phyloP scores from a whole-genome alignment of 768 basidiomycete species.

The Baorangia bicolor region DNA sequence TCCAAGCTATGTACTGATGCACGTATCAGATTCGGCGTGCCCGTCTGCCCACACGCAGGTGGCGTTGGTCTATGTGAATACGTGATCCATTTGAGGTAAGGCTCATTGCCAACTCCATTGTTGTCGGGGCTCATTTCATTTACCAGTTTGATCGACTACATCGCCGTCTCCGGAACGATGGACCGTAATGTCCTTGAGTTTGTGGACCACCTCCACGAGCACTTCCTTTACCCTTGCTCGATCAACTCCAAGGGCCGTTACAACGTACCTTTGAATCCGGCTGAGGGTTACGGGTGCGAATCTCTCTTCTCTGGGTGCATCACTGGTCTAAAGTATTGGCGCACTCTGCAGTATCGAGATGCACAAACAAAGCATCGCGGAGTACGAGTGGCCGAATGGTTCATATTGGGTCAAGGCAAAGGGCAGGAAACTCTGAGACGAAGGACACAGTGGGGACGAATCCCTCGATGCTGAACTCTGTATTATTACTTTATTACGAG shows the following conservation, averaged over 20 bases:
- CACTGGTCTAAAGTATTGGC: not conserved
- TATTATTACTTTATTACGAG: not conserved
- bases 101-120: not conserved
- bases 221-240: conserved; percentile 85
- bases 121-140: conserved; percentile 2
- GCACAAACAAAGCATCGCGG: conserved; percentile 73
- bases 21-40: conserved; percentile 71
- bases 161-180: conserved; percentile 87
- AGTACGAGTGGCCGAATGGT: conserved; percentile 86
- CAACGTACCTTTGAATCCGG: conserved; percentile 74
- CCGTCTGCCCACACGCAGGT: conserved; percentile 93
- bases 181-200: conserved; percentile 93
- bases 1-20: not conserved
- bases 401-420: conserved; percentile 26
- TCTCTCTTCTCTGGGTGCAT: not conserved
- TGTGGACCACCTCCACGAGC: conserved; percentile 90
- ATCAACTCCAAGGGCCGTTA: conserved; percentile 86
- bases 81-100: conserved; percentile 77
- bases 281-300: conserved; percentile 63
- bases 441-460: not conserved
- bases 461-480: not conserved
- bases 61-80: conserved; percentile 96
- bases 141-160: conserved; percentile 85
- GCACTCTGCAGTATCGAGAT: conserved; percentile 75
- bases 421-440: conserved; percentile 3